Base-by-base conservation (phyloP, 768 basidiomycete species). In the Boletus speciosus region DNA sequence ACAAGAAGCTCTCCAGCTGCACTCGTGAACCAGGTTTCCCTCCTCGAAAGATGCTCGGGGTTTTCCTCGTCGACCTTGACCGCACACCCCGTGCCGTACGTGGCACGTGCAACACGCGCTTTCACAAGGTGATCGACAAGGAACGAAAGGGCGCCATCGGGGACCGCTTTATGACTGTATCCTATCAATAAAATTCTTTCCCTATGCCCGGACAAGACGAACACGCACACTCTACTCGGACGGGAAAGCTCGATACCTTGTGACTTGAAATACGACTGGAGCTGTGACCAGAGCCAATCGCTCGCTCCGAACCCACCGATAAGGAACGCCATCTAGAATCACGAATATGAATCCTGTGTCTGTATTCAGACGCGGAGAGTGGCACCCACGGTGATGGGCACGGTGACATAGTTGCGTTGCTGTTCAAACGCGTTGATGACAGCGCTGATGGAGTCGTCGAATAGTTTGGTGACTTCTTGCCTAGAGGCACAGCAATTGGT, bases 31-130 rank as follows among this genome's bases (percentile, higher is more conserved):
- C 62, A 64, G 5, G 29, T 39, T 9, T 42, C 29, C 27, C 14
- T 49, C 42, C 62, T 57, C 10, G 49, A 49, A 19, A 44, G 5
- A 37, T 63, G 62, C 1, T 63, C 58, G 0, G 32, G 39, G n/a
- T 63, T 5, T 3, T 45, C 8, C 23, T 12, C n/a, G 4, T 64
- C 32, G 5, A 48, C 55, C 1, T 3, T 7, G 34, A 3, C 5
- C 1, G 29, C 0, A 25, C 32, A 92, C 78, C 46, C 81, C 78
- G 76, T 90, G 7, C 81, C 81, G 29, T 78, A 81, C 0, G 76
- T 77, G 48, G 72, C 62, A 53, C 73, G 73, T 11, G 79, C 68
- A 4, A 79, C 70, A 8, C 81, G 75, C 6, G 69, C 68, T 6
- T 71, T 68, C 15, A 81, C 80, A n/a, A 74, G 70, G 53, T 76